Evolutionary conservation across 805 yeast species (phyloP).

Genomic region (Kodamaea neixiangensis): DNA sequence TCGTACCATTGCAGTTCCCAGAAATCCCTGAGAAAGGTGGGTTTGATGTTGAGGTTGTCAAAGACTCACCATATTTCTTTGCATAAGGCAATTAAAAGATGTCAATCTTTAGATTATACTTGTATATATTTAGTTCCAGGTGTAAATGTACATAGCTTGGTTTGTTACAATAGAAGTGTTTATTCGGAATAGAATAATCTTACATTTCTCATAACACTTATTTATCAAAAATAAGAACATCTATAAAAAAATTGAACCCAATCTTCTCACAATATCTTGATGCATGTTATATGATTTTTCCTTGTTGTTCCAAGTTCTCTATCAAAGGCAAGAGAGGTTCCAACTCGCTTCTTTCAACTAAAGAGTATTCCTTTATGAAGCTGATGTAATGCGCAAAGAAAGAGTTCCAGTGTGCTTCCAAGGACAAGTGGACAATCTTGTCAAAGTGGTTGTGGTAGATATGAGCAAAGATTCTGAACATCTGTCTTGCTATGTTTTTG

Average conservation of each 20-base stretch:
- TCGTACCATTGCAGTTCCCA: conserved; percentile 73
- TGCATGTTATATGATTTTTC: conserved; percentile 58
- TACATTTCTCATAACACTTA: not conserved
- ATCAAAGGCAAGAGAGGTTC: conserved; percentile 78
- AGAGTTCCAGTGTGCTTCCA: conserved; percentile 98
- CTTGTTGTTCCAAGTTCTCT: conserved; percentile 79
- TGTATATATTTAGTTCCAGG: not conserved
- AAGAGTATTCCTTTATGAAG: conserved; percentile 78
- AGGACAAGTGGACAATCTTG: conserved; percentile 81
- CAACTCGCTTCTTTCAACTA: conserved; percentile 77
- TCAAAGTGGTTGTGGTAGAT: conserved; percentile 94
- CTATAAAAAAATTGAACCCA: not conserved
- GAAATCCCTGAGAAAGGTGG: conserved; percentile 77
- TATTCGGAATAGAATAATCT: not conserved
- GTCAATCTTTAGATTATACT: not conserved
- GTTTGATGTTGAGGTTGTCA: conserved; percentile 74
- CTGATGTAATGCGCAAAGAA: conserved; percentile 93
- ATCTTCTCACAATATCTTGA: not conserved
- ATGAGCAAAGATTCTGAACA: conserved; percentile 95
- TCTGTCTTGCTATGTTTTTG: conserved; percentile 83
- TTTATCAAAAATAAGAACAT: conserved; percentile 4
- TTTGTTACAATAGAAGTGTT: not conserved
- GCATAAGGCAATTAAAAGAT: conserved; percentile 22
- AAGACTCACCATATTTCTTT: conserved; percentile 80
- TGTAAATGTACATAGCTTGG: conserved; percentile 1